Conservation (phyloP, 345 rosid genomes). For the Eucalyptus curtisii region DNA sequence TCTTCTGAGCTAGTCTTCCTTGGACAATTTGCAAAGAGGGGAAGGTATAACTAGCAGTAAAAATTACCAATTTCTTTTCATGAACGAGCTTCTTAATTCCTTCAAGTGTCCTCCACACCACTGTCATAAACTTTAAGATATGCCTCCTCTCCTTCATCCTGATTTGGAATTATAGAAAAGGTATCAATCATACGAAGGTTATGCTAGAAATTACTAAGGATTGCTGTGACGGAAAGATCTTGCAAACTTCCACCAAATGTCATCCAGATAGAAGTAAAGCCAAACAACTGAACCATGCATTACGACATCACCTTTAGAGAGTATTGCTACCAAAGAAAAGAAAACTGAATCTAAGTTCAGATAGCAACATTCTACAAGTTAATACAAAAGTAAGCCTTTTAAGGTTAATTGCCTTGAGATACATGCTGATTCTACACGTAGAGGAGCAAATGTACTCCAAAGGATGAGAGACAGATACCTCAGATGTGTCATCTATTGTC, state of each 20-base stretch:
- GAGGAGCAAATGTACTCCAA: background rate
- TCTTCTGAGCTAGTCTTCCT: background rate
- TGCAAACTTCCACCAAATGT: background rate
- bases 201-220: background rate
- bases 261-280: background rate
- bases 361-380: background rate
- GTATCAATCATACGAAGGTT: background rate
- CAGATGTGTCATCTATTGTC: constrained; percentile 21
- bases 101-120: background rate
- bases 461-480: constrained; percentile 24
- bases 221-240: background rate
- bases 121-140: background rate
- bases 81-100: background rate
- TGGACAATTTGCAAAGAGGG: background rate
- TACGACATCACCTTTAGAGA: background rate
- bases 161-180: background rate
- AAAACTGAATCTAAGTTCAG: background rate
- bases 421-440: background rate
- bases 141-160: constrained; percentile 23
- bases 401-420: background rate
- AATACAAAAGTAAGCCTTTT: background rate
- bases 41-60: background rate
- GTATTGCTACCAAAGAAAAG: background rate
- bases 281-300: background rate
- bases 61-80: background rate